Evolutionary conservation across 495 filamentous ascomycete genomes (phyloP).

Genomic region (Podospora comata): DNA sequence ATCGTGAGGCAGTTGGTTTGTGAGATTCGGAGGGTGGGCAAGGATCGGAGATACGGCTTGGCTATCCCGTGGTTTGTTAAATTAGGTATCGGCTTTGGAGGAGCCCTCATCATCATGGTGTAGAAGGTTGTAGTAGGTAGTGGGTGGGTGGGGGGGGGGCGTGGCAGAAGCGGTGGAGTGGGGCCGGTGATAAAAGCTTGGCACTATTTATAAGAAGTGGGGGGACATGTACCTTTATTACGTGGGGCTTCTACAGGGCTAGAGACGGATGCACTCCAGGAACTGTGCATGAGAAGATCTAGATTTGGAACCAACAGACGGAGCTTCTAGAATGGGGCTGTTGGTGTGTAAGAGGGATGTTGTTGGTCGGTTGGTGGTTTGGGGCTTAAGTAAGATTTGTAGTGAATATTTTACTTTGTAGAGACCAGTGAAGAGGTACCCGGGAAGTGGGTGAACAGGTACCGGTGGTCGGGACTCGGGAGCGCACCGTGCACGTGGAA

Average conservation of each 20-base stretch:
- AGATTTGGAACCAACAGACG: not conserved
- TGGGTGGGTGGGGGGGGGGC: too few species aligned
- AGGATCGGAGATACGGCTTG: not conserved
- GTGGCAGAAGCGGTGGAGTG: not conserved
- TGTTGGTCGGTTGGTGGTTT: not conserved
- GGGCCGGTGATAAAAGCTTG: not conserved
- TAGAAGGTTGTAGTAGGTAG: too few species aligned
- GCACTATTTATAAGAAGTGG: not conserved
- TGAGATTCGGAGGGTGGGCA: not conserved
- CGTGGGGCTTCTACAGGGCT: not conserved
- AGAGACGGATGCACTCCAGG: not conserved
- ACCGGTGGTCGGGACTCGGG: too few species aligned
- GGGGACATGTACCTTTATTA: not conserved
- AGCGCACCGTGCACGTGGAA: not conserved
- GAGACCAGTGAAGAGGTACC: not conserved
- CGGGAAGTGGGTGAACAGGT: not conserved
- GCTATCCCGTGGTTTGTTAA: not conserved
- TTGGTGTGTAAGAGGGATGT: not conserved
- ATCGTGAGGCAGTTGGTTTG: not conserved
- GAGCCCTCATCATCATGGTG: not conserved
- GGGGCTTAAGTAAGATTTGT: too few species aligned
- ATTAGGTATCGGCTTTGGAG: not conserved
- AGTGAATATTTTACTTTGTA: too few species aligned
- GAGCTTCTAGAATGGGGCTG: not conserved
- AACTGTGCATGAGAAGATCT: not conserved